Conservation (phyloP, 345 rosid genomes). For the Brassica carinata region DNA sequence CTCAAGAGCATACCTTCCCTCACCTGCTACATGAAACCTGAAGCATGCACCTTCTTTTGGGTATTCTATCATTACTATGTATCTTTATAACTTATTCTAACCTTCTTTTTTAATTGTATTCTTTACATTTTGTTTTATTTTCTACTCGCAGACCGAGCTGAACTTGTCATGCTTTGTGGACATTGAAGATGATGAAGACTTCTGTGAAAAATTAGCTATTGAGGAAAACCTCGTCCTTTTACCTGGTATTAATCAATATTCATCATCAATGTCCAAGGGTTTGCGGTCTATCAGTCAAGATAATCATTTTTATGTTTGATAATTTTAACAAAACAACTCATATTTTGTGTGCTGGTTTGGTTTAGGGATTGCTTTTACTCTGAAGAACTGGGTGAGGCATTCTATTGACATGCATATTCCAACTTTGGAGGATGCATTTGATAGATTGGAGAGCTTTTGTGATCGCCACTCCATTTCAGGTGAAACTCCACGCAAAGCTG, state of each 20-base stretch:
- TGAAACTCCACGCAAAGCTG: too few relatives aligned
- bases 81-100: neutral
- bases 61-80: conserved; percentile 34
- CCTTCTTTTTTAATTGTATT: neutral
- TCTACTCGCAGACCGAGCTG: neutral
- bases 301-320: too few relatives aligned
- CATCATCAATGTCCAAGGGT: too few relatives aligned
- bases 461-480: too few relatives aligned
- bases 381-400: too few relatives aligned
- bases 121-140: neutral
- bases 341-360: neutral
- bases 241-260: conserved; percentile 21
- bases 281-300: too few relatives aligned
- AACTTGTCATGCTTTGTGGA: neutral
- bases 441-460: too few relatives aligned
- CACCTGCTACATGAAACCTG: conserved; percentile 56
- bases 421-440: too few relatives aligned
- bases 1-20: conserved; percentile 58
- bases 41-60: conserved; percentile 68
- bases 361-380: too few relatives aligned
- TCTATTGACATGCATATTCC: too few relatives aligned
- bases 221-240: conserved; percentile 32
- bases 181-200: conserved; percentile 28
- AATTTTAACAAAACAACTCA: too few relatives aligned
- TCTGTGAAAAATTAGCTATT: conserved; percentile 30